Evolutionary conservation across 805 yeast species (phyloP).

Genomic region (Nakazawaea holstii): DNA sequence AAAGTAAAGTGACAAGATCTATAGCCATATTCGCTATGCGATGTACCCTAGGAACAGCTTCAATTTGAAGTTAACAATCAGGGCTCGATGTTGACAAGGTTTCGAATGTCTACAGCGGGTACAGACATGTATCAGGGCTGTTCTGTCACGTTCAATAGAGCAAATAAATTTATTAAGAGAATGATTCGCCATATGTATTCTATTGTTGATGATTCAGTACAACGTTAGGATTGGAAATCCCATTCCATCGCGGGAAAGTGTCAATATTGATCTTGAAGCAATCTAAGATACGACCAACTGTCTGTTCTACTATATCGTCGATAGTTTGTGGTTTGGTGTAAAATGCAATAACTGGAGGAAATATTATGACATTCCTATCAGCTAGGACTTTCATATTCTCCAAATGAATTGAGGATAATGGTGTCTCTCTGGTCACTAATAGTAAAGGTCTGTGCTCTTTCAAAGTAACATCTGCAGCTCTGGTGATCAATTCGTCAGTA

Average conservation of each 20-base stretch:
- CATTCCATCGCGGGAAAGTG: conserved; percentile 23
- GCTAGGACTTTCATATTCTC: conserved; percentile 22
- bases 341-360: conserved; percentile 25
- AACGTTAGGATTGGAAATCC: conserved; percentile 10
- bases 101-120: too few relatives aligned
- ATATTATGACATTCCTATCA: conserved; percentile 18
- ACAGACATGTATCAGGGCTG: too few relatives aligned
- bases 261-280: conserved; percentile 20
- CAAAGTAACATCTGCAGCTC: conserved; percentile 25
- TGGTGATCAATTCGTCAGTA: conserved; percentile 22
- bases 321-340: conserved; percentile 20
- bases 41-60: too few relatives aligned
- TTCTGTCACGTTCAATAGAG: too few relatives aligned
- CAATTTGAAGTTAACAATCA: too few relatives aligned
- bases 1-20: too few relatives aligned
- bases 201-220: background rate
- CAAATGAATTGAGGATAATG: conserved; percentile 22
- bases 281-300: conserved; percentile 21
- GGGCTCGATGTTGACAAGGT: too few relatives aligned
- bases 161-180: too few relatives aligned
- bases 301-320: conserved; percentile 23
- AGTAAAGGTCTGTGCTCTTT: conserved; percentile 21
- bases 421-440: conserved; percentile 23
- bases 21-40: too few relatives aligned
- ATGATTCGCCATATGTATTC: too few relatives aligned